phyloP scores from a whole-genome alignment of 179 eudicot species.

The Silene vulgaris region DNA sequence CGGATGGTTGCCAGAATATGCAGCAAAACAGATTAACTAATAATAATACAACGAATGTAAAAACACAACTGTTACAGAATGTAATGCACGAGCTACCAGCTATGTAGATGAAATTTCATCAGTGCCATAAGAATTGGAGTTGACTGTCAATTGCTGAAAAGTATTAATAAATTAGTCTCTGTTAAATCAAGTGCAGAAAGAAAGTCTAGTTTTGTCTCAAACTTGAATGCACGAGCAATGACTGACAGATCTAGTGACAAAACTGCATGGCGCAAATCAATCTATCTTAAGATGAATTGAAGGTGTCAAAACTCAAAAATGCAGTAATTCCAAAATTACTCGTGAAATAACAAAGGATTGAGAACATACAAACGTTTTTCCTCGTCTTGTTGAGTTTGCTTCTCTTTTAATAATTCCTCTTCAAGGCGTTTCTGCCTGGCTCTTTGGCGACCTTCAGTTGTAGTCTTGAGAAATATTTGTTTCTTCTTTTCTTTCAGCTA shows the following conservation, averaged over 20 bases:
- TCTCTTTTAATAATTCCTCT: constrained; percentile 73
- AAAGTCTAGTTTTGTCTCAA: background rate
- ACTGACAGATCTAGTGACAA: background rate
- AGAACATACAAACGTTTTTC: constrained; percentile 72
- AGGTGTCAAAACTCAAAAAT: background rate
- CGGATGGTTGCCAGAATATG: background rate
- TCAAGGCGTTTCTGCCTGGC: constrained; percentile 88
- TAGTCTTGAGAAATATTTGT: constrained; percentile 80
- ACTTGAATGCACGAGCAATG: background rate
- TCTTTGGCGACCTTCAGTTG: constrained; percentile 92
- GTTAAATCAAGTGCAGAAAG: background rate
- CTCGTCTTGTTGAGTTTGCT: constrained; percentile 75
- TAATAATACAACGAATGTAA: background rate
- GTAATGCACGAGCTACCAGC: background rate
- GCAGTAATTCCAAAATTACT: background rate
- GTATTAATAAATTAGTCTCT: background rate
- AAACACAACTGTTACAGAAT: background rate
- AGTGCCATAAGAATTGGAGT: background rate
- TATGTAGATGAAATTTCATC: background rate
- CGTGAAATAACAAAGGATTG: constrained; percentile 7
- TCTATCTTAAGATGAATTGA: background rate
- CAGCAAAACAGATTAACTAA: background rate
- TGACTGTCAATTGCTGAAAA: background rate
- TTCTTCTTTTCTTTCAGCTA: constrained; percentile 85
- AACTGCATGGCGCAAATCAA: background rate